phyloP scores from a whole-genome alignment of 208 protist genomes.

The Trichomonas tenax region DNA sequence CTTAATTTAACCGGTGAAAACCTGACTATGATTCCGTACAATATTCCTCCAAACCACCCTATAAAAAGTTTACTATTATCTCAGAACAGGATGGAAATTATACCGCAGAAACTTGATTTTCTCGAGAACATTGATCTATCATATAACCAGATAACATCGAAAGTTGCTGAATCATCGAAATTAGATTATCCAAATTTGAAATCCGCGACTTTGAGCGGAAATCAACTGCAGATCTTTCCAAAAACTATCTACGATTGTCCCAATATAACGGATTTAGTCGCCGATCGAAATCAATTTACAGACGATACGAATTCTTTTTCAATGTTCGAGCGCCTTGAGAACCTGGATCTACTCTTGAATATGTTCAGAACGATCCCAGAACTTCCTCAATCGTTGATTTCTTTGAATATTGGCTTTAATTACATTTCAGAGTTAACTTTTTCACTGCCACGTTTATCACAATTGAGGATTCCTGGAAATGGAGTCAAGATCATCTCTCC shows the following conservation, averaged over 20 bases:
- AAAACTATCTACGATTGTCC: not conserved
- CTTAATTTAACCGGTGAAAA: not conserved
- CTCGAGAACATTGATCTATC: not conserved
- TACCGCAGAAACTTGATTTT: not conserved
- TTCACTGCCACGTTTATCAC: not conserved
- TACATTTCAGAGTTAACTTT: not conserved
- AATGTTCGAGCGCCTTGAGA: not conserved
- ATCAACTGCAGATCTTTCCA: not conserved
- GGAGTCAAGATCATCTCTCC: not conserved
- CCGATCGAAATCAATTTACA: not conserved
- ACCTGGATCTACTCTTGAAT: not conserved
- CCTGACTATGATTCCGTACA: not conserved
- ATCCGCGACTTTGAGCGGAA: not conserved
- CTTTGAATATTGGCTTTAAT: not conserved
- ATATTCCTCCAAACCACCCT: not conserved
- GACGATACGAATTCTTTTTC: not conserved
- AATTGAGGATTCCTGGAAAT: not conserved
- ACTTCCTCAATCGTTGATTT: not conserved
- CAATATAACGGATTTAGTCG: not conserved
- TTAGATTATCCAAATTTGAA: not conserved
- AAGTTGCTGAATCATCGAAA: not conserved
- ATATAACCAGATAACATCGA: not conserved
- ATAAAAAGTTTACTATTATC: not conserved
- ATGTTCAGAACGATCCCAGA: not conserved
- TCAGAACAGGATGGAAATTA: not conserved